Evolutionary conservation across 2,329 filamentous ascomycete genomes (phyloP).

Genomic region (Pseudocercospora fuligena): DNA sequence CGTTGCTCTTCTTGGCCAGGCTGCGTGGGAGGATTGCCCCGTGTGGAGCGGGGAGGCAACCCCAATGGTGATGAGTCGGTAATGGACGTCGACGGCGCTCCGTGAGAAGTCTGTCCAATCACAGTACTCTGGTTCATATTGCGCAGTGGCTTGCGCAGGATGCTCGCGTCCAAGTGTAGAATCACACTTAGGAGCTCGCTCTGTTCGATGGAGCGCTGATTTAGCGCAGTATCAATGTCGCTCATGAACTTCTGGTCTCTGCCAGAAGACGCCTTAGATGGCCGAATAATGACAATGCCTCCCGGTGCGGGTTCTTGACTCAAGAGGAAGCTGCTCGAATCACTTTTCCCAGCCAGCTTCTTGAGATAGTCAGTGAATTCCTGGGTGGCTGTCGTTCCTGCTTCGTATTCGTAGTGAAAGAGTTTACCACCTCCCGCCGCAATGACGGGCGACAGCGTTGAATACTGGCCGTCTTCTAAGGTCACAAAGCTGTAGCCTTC

Average conservation of each 20-base stretch:
- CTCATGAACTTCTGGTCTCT: conserved; percentile 27
- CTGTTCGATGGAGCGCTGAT: conserved; percentile 84
- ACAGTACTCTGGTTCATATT: conserved; percentile 45
- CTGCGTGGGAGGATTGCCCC: background rate
- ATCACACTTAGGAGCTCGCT: conserved; percentile 93
- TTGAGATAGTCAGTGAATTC: conserved; percentile 81
- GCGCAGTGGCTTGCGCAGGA: conserved; percentile 69
- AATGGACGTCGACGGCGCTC: background rate
- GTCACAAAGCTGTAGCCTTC: conserved; percentile 89
- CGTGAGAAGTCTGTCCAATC: background rate
- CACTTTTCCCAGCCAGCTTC: conserved; percentile 74
- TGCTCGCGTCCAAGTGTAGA: conserved; percentile 74
- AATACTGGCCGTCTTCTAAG: conserved; percentile 74
- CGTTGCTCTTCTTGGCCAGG: conserved; percentile 1
- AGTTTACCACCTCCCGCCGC: conserved; percentile 83
- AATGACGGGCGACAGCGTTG: conserved; percentile 74
- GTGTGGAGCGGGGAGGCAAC: conserved; percentile 7
- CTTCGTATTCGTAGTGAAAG: conserved; percentile 65
- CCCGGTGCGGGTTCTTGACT: conserved; percentile 36
- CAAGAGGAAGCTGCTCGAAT: conserved; percentile 41
- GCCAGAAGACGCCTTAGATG: conserved; percentile 59
- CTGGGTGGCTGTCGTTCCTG: conserved; percentile 63
- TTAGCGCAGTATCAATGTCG: conserved; percentile 69
- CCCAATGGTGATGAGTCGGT: background rate
- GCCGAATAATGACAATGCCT: conserved; percentile 79